A percentile compares a stretch with the other conserved stretches of the same genome.
Conservation (phyloP, 2,329 filamentous ascomycete species). For the Cadophora sp. region DNA sequence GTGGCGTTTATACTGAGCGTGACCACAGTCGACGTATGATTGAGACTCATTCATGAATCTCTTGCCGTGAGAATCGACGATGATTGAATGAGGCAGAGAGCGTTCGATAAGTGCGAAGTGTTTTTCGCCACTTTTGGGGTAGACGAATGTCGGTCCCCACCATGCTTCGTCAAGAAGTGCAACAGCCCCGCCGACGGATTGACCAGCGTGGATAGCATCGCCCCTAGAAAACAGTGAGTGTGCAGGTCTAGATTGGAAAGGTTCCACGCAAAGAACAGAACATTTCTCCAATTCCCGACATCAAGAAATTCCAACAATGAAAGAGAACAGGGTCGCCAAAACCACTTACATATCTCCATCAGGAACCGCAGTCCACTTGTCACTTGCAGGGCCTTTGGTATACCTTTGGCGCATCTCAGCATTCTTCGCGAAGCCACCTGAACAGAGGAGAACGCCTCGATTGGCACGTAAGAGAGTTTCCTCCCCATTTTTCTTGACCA, state of each 20-base stretch:
- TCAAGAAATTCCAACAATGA: too few species aligned
- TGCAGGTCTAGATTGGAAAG: too few species aligned
- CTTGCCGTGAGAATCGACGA: conserved; percentile 45
- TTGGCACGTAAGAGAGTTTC: conserved; percentile 38
- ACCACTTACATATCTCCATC: conserved; percentile 41
- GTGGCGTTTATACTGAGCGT: conserved; percentile 36
- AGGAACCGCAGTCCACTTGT: conserved; percentile 42
- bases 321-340: conserved; percentile 17
- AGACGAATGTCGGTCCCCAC: conserved; percentile 46
- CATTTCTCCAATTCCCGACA: too few species aligned
- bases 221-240: too few species aligned
- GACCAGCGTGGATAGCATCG: conserved; percentile 11
- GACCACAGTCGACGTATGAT: conserved; percentile 44
- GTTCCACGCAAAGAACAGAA: too few species aligned
- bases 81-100: conserved; percentile 45
- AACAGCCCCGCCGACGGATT: conserved; percentile 43
- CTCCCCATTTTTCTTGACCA: conserved; percentile 39
- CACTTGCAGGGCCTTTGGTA: conserved; percentile 32
- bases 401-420: conserved; percentile 42
- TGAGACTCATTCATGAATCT: conserved; percentile 48
- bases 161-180: conserved; percentile 47
- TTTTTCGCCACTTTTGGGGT: conserved; percentile 36
- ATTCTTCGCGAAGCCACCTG: conserved; percentile 48
- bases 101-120: conserved; percentile 44
- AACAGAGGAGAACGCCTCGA: conserved; percentile 46